These are phyloP conservation scores for Lachancea quebecensis DNA, from an alignment of 805 yeast species.

Conservation along the genomic window DNA sequence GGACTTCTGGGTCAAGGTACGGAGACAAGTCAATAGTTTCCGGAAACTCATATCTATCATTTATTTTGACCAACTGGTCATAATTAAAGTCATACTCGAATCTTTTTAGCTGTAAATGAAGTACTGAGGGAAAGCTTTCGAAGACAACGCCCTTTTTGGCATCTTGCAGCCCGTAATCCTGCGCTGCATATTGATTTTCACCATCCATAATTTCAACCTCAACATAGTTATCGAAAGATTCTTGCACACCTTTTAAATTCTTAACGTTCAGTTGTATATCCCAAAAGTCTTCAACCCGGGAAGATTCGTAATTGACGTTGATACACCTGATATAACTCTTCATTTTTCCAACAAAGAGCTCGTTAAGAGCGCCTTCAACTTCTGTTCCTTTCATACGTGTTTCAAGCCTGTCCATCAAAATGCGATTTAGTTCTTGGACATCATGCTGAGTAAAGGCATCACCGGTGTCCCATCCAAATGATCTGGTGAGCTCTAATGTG, in stretches of 20 bases:
- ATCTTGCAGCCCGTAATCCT: conserved; percentile 83
- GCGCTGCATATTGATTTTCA: conserved; percentile 93
- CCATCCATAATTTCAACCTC: conserved; percentile 87
- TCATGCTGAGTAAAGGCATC: conserved; percentile 98
- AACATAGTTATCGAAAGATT: conserved; percentile 78
- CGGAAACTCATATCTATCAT: conserved; percentile 88
- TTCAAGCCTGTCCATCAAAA: conserved; percentile 90
- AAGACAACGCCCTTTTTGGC: conserved; percentile 95
- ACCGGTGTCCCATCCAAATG: conserved; percentile 95
- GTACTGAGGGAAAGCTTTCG: conserved; percentile 82
- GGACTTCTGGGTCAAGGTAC: conserved; percentile 54
- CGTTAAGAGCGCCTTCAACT: conserved; percentile 67
- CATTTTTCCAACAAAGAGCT: conserved; percentile 94
- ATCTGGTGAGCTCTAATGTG: conserved; percentile 76
- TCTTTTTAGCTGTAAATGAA: conserved; percentile 88
- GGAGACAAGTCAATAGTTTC: conserved; percentile 74
- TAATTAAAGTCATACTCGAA: conserved; percentile 90
- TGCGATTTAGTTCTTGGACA: conserved; percentile 92
- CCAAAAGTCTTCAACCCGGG: conserved; percentile 94
- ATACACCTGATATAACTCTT: conserved; percentile 89
- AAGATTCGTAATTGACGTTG: conserved; percentile 86
- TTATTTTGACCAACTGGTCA: conserved; percentile 82
- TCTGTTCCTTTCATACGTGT: conserved; percentile 82
- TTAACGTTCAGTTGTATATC: conserved; percentile 94
- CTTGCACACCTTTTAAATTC: conserved; percentile 61